A percentile compares a stretch with the other conserved stretches of the same genome.
Conservation (phyloP, 345 rosid species). For the Carallia brachiata region DNA sequence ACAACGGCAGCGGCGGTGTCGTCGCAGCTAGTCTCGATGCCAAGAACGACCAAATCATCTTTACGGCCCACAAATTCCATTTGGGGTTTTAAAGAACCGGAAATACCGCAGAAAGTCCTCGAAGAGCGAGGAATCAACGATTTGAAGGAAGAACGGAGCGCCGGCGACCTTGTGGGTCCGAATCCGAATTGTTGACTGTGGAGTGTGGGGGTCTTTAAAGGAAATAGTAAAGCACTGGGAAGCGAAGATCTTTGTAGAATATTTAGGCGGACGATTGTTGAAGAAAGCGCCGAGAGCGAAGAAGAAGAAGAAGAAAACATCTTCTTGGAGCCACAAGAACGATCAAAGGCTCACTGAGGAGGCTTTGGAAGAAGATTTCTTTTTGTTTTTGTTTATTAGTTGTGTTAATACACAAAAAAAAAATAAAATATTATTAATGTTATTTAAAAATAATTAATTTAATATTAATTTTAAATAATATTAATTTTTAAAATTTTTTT, state of each 20-base stretch:
- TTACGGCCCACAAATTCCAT: constrained; percentile 7
- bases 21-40: constrained; percentile 95
- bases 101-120: constrained; percentile 7
- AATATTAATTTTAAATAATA: no score
- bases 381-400: no score
- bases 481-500: no score
- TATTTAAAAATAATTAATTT: no score
- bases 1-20: constrained; percentile 98
- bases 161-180: constrained; percentile 9
- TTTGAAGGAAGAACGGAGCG: constrained; percentile 17
- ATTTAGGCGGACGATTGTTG: constrained; percentile 48
- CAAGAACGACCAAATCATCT: constrained; percentile 72
- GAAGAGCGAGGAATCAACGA: constrained; percentile 20
- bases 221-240: constrained; percentile 8
- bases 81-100: constrained; percentile 13
- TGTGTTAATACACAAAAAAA: no score
- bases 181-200: neutral
- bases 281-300: neutral
- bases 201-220: constrained; percentile 16
- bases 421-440: no score
- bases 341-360: no score
- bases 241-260: constrained; percentile 27
- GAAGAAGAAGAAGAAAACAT: neutral
- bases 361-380: no score
- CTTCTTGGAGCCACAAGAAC: neutral